Base-by-base conservation (phyloP, 176 grass and related monocot genomes). In the Paspalum notatum region DNA sequence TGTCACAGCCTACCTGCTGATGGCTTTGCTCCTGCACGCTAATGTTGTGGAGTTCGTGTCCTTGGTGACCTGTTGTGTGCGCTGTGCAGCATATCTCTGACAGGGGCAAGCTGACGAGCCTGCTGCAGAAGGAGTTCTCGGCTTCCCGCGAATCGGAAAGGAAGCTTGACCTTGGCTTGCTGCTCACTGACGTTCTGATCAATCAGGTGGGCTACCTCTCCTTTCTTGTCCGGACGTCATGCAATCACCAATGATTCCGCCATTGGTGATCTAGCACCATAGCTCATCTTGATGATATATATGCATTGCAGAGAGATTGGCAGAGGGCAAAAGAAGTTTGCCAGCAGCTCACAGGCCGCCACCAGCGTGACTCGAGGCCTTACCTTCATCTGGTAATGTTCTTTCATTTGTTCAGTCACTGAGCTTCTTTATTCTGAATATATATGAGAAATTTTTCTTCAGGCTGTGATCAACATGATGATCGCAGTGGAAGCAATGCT, bases 391-490 rank as follows among this genome's bases (percentile, higher is more conserved):
- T 83, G 69, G 93, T 92, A 75, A 85, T 77, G 68, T 21, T 76
- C 46, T 18, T 66, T 11, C 62, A 44, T 27, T 0, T 18, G 13
- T 5, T 5, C 57, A 18, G 32, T 56, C 25, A 12, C 40, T 24
- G 9, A 51, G 26, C 16, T 52, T 13, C 4, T 58, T 43, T 60
- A 1, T 15, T 27, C 73, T 69, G 63, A 48, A 59, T 55, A 1
- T 80, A 59, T 39, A 7, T 20, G 21, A 12, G 25, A 9, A 4
- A 24, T 42, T 68, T 67, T 72, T 80, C 17, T 63, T 3, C 77
- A 95, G 90, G 84, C 85, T 81, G 74, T 86, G 45, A 85, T 92
- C 72, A 83, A 95, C 61, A 90, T 85, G 82, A 85, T 95, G 90
- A 82, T 92, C 64, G 78, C 77, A 48, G 83, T 90, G 84, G 87